Base-by-base conservation (phyloP, 805 yeast species). In the Ogataea pini region DNA sequence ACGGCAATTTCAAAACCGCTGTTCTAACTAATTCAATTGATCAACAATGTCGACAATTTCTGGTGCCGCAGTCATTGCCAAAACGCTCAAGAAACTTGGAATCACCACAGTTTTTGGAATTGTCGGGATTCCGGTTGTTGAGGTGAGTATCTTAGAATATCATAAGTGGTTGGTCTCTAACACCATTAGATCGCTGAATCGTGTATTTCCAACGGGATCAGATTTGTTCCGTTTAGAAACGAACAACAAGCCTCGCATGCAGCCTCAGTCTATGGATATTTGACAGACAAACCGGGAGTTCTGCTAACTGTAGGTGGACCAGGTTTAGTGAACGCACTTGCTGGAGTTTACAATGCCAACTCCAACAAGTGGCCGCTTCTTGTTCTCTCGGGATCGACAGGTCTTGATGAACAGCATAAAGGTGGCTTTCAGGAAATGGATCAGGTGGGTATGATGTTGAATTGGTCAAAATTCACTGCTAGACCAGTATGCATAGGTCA, bases 201-300 rank as follows among this genome's bases (percentile, higher is more conserved):
- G 1, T 69, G 79, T 51, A 77, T 82, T 17, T 66, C 65, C 7
- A 61, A 65, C 13, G 86, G 84, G 1, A 76, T 85, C 49, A 65
- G 69, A 47, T 85, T 85, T 61, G 63, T 84, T 33, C 61, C 83
- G 0, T 84, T 83, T 60, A 69, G 90, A 50, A 85, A 85, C 62
- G 90, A 85, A 59, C 90, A 85, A 57, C 73, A 85, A 13, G 90
- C 91, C 0, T 79, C 88, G 0, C 83, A 85, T 56, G 91, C 91
- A 2, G 90, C 91, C 2, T 79, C 87, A 1, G 76, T 78, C 0
- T 83, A 85, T 60, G 89, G 89, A 0, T 85, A 79, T 54, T 60
- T 85, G 36, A 82, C 86, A 3, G 79, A 80, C 1, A 67, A 63
- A 49, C 90, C 90, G 0, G 89, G 86, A 16, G 86, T 85, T 0